Base-by-base conservation (phyloP, 805 yeast species). In the Torulaspora gathmanii region DNA sequence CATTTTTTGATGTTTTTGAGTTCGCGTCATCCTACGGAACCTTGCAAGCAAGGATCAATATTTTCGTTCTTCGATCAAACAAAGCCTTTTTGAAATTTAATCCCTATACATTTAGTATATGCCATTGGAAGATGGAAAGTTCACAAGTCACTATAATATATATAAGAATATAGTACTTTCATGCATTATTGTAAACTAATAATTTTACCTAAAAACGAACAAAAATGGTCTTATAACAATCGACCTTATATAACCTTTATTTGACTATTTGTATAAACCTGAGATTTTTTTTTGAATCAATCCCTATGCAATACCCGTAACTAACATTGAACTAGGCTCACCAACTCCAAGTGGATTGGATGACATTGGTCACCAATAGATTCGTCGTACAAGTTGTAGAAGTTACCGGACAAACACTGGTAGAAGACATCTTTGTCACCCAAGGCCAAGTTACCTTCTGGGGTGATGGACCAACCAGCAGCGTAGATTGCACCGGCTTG, bases 351-450 rank as follows among this genome's bases (percentile, higher is more conserved):
- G 62, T 79, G 69, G 57, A 84, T 84, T 47, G 81, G 73, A 44
- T 69, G 61, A 74, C 90, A 83, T 60, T 81, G 86, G 23, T 61
- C 66, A 47, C 82, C 87, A 44, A 80, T 64, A 53, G 71, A 64
- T 65, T 79, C 70, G 64, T 82, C 86, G 68, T 84, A 84, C 68
- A 84, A 70, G 75, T 84, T 84, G 82, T 81, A 83, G 77, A 84
- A 84, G 60, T 71, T 72, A 56, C 91, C 91, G 30, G 88, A 81
- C 55, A 76, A 61, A 72, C 91, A 84, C 70, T 82, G 79, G 73
- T 76, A 82, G 70, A 82, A 82, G 34, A 73, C 70, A 41, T 78
- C 77, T 44, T 65, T 62, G 52, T 67, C 65, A 64, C 86, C 86
- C 44, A 81, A 62, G 28, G 85, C 84, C 58, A 81, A 72, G 68